Evolutionary conservation across 306 rosid species (phyloP).

Genomic region (Rubus parviflorus): DNA sequence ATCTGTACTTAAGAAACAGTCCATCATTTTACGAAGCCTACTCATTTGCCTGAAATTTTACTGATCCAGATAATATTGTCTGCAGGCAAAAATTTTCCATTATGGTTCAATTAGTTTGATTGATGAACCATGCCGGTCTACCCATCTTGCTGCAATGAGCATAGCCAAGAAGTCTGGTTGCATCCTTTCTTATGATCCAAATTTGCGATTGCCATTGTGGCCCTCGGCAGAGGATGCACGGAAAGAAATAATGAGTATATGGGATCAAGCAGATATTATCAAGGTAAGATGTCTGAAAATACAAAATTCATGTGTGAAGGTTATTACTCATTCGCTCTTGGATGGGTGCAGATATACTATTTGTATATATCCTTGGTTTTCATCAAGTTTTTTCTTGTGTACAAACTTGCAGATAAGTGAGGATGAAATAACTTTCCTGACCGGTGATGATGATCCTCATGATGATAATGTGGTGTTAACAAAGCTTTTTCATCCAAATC

Average conservation of each 20-base stretch:
- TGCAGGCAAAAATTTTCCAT: constrained; percentile 79
- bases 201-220: constrained; percentile 84
- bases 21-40: background rate
- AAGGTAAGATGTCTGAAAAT: constrained; percentile 46
- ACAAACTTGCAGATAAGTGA: constrained; percentile 64
- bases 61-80: constrained; percentile 20
- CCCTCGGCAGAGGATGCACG: constrained; percentile 76
- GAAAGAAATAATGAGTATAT: constrained; percentile 72
- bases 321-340: background rate
- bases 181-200: constrained; percentile 91
- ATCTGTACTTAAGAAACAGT: constrained; percentile 1
- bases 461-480: constrained; percentile 69
- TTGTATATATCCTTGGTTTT: background rate
- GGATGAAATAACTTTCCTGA: constrained; percentile 73
- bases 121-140: constrained; percentile 75
- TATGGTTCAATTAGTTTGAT: constrained; percentile 97
- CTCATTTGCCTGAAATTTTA: constrained; percentile 4
- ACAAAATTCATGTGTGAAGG: constrained; percentile 4
- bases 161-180: constrained; percentile 70
- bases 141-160: constrained; percentile 81
- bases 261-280: constrained; percentile 83
- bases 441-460: constrained; percentile 66
- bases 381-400: constrained; percentile 16
- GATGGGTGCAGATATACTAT: background rate
- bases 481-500: constrained; percentile 71